Evolutionary conservation across 2,329 filamentous ascomycete species (phyloP), one percentile per base, ranked within the genome.

Genomic region (Coniella vitis): DNA sequence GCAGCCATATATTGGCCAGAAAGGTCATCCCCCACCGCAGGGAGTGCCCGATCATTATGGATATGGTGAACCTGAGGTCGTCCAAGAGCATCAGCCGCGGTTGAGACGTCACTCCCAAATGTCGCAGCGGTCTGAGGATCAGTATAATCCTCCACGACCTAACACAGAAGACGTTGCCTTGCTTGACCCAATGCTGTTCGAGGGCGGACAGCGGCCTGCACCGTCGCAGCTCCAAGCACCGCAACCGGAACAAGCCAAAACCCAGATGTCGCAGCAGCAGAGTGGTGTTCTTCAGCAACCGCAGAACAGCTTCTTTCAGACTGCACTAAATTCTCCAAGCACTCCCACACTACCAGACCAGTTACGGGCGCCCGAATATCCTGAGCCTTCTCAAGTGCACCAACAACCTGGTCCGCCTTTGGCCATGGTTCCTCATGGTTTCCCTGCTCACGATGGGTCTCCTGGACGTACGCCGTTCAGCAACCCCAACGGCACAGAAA

Each of bases 381-480:
- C 40, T 35, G 51, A 53, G 22, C 37, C 43, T 40, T 36, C 49
- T 38, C 52, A 48, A 31, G 16, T 47, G 8, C 17, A 29, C 16
- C 49, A 47, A 10, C 49, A 49, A 31, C 8, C 45, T 31, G 49
- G 49, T 10, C 21, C 40, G 4, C 42, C 42, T 2, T 4, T 40
- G 25, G 52, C 45, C 12, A 16, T 41, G 16, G 34, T 49, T 13
- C 14, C 45, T 20, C 43, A 42, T 41, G 20, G 42, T 16, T 13
- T 34, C 31, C 37, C 29, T 22, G 34, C 14, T 16, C 20, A 31
- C 5, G 49, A 54, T 5, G 45, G 38, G 19, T 54, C 52, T 12
- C 52, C 52, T 4, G 52, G 48, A 22, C 52, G 52, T 10, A 54
- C 46, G 12, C 52, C 52, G 16, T 54, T 54, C 36, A 52, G 49